phyloP scores from a whole-genome alignment of 192 early-diverging fungal genomes.

The Coemansia sp. region DNA sequence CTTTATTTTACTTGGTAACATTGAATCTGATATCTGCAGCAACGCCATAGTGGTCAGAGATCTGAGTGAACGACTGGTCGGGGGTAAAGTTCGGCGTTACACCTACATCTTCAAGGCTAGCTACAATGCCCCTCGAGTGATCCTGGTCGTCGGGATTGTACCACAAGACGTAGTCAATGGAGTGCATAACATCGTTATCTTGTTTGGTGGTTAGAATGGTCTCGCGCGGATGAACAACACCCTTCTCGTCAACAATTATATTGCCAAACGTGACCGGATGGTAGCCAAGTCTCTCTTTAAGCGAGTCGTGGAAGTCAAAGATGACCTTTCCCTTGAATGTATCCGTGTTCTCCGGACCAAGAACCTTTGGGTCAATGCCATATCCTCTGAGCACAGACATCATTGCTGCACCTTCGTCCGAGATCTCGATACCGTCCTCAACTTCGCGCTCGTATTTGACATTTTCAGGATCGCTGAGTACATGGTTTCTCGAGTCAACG shows the following conservation, averaged over 20 bases:
- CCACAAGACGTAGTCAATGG: constrained; percentile 56
- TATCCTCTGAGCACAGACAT: constrained; percentile 53
- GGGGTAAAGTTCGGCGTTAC: constrained; percentile 48
- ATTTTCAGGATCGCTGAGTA: constrained; percentile 18
- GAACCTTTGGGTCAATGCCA: constrained; percentile 43
- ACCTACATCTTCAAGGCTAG: constrained; percentile 30
- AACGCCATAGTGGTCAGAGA: constrained; percentile 57
- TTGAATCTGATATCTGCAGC: constrained; percentile 20
- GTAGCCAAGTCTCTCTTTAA: constrained; percentile 59
- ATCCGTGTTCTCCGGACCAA: constrained; percentile 45
- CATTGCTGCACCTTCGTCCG: constrained; percentile 60
- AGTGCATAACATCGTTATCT: constrained; percentile 52
- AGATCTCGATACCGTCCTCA: constrained; percentile 42
- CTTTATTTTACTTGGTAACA: constrained; percentile 3
- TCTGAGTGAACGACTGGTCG: constrained; percentile 37
- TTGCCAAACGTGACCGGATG: constrained; percentile 85
- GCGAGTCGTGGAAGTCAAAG: constrained; percentile 53
- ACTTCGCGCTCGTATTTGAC: constrained; percentile 45
- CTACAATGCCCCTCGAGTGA: constrained; percentile 9
- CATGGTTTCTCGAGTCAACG: constrained; percentile 50
- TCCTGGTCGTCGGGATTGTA: constrained; percentile 36
- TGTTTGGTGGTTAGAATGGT: constrained; percentile 58
- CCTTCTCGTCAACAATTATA: constrained; percentile 49
- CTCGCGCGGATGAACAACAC: constrained; percentile 54
- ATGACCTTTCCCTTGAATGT: constrained; percentile 33